A percentile compares a stretch with the other conserved stretches of the same genome.
These are phyloP conservation scores for Salvia rosmarinus DNA, from an alignment of 257 asterid species.

Conservation along the genomic window DNA sequence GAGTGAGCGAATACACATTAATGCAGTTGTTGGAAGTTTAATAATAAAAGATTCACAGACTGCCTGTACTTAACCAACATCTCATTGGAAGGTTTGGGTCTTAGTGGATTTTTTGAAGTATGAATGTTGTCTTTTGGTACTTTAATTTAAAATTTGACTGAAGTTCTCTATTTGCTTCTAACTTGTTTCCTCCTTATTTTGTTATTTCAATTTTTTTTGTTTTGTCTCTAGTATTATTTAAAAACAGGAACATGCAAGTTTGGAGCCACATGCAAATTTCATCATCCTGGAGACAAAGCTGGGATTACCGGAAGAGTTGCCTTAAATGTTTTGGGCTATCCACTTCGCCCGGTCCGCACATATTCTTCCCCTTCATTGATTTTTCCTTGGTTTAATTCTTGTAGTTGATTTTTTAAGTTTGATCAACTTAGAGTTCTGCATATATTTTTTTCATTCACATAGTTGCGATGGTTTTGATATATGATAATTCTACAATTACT, in stretches of 20 bases:
- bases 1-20: background rate
- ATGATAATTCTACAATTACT: slow-evolving; percentile 16
- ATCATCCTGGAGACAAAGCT: slow-evolving; percentile 92
- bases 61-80: slow-evolving; percentile 4
- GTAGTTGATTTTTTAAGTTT: slow-evolving; percentile 1
- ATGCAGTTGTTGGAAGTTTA: background rate
- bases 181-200: slow-evolving; percentile 20
- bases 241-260: slow-evolving; percentile 95
- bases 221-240: slow-evolving; percentile 66
- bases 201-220: slow-evolving; percentile 30
- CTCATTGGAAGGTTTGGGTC: slow-evolving; percentile 23
- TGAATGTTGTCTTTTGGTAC: background rate
- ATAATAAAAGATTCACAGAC: background rate
- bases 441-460: background rate
- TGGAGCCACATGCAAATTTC: slow-evolving; percentile 90
- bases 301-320: slow-evolving; percentile 86
- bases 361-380: slow-evolving; percentile 22
- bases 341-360: slow-evolving; percentile 81
- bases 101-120: slow-evolving; percentile 16
- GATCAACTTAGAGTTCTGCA: slow-evolving; percentile 19
- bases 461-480: background rate
- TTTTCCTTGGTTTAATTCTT: slow-evolving; percentile 28
- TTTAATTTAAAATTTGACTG: background rate
- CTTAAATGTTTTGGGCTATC: slow-evolving; percentile 86
- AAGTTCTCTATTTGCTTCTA: slow-evolving; percentile 22